phyloP scores from a whole-genome alignment of 139 green algal species.

The Astrephomene gubernaculifera region DNA sequence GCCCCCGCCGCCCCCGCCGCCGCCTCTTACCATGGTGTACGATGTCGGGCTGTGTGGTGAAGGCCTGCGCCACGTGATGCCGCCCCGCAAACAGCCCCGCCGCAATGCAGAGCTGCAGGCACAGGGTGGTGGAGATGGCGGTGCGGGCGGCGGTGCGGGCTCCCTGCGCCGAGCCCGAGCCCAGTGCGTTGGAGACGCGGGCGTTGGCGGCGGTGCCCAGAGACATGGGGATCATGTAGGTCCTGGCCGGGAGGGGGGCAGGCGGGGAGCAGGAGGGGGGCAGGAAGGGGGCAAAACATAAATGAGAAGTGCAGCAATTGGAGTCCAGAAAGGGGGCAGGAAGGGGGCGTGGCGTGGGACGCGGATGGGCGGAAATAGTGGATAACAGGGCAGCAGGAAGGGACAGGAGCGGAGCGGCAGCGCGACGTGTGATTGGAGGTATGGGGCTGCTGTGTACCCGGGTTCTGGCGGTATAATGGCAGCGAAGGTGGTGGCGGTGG shows the following conservation, averaged over 20 bases:
- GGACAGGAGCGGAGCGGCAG: too few relatives aligned
- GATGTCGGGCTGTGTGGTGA: slow-evolving; percentile 50
- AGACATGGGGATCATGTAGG: slow-evolving; percentile 67
- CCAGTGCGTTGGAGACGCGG: slow-evolving; percentile 61
- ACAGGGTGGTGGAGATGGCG: slow-evolving; percentile 11
- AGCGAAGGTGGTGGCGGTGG: too few relatives aligned
- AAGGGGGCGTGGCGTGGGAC: too few relatives aligned
- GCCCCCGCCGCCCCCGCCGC: background rate
- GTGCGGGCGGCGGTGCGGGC: slow-evolving; percentile 6
- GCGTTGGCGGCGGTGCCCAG: slow-evolving; percentile 61
- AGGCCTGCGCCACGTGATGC: slow-evolving; percentile 42
- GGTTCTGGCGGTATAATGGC: too few relatives aligned
- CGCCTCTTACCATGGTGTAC: background rate
- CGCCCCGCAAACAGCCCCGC: slow-evolving; percentile 39
- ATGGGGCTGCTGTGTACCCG: too few relatives aligned
- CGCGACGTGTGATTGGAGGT: too few relatives aligned
- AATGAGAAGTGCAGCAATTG: too few relatives aligned
- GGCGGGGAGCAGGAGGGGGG: background rate
- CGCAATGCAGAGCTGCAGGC: slow-evolving; percentile 39
- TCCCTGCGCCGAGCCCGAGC: slow-evolving; percentile 39
- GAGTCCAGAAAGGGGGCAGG: too few relatives aligned
- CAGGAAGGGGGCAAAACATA: background rate
- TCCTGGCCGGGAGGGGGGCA: background rate
- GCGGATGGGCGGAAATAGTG: too few relatives aligned
- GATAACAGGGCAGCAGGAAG: too few relatives aligned